A percentile compares a stretch with the other conserved stretches of the same genome.
These are phyloP conservation scores for Fusarium tanahbumbuense DNA, from an alignment of 2,329 filamentous ascomycete species.

Conservation along the genomic window DNA sequence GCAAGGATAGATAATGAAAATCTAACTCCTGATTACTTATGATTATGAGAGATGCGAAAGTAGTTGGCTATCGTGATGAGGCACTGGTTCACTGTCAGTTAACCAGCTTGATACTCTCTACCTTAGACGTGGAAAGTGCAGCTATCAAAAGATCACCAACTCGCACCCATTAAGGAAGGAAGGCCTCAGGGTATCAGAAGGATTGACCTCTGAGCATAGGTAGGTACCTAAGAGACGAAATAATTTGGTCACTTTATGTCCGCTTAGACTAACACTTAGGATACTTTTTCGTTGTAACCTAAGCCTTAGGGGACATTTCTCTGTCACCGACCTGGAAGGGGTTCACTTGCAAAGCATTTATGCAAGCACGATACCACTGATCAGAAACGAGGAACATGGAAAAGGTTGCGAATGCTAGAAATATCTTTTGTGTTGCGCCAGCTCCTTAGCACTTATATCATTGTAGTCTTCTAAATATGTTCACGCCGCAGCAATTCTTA, in stretches of 20 bases:
- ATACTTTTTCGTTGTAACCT: not conserved
- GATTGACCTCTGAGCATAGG: not conserved
- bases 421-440: constrained; percentile 38
- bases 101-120: not conserved
- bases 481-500: not conserved
- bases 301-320: not conserved
- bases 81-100: not conserved
- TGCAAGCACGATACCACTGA: not conserved
- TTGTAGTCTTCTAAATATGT: constrained; percentile 40
- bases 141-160: not conserved
- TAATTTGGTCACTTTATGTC: not conserved
- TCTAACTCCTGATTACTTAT: not conserved
- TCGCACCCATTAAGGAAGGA: not conserved
- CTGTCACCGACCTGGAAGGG: too few species aligned
- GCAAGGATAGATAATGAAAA: not conserved
- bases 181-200: not conserved
- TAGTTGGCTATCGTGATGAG: not conserved
- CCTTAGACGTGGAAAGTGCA: not conserved
- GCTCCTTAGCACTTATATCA: constrained; percentile 29
- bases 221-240: not conserved
- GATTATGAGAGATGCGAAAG: not conserved
- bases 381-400: not conserved
- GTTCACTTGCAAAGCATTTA: not conserved
- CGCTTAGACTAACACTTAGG: not conserved
- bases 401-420: constrained; percentile 9